These are phyloP conservation scores for Emericellopsis cladophorae DNA, from an alignment of 2,329 filamentous ascomycete genomes.

Conservation along the genomic window DNA sequence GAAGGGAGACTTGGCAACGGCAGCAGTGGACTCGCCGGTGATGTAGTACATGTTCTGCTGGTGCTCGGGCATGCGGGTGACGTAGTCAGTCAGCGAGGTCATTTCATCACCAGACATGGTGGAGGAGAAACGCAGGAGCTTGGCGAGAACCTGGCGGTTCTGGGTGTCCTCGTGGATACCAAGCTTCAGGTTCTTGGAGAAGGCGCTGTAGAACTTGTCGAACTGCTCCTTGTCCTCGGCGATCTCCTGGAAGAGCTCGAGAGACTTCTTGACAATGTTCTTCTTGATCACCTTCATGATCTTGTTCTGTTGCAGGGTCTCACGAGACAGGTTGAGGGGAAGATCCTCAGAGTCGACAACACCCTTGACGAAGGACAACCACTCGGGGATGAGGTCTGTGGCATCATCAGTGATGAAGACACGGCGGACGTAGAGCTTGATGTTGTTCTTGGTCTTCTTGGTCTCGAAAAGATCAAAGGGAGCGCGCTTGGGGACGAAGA, in stretches of 20 bases:
- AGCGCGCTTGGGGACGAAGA: slow-evolving; percentile 98
- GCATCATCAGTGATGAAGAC: slow-evolving; percentile 99
- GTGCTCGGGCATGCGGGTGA: slow-evolving; percentile 99
- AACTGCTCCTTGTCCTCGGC: slow-evolving; percentile 99
- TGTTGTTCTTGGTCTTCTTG: slow-evolving; percentile 99
- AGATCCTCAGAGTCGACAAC: slow-evolving; percentile 99
- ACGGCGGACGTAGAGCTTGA: slow-evolving; percentile 99
- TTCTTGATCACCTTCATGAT: slow-evolving; percentile 99
- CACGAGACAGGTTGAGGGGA: slow-evolving; percentile 97
- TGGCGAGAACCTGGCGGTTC: slow-evolving; percentile 86
- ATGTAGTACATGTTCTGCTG: slow-evolving; percentile 99
- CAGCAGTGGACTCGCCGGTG: slow-evolving; percentile 98
- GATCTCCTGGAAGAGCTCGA: slow-evolving; percentile 98
- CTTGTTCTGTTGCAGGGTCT: slow-evolving; percentile 99
- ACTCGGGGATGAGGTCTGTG: slow-evolving; percentile 97
- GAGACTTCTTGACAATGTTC: slow-evolving; percentile 99
- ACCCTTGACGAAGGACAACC: slow-evolving; percentile 99
- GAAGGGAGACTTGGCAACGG: slow-evolving; percentile 96
- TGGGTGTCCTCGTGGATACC: slow-evolving; percentile 99
- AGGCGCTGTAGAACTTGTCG: slow-evolving; percentile 99
- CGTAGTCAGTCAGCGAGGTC: slow-evolving; percentile 92
- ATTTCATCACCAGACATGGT: slow-evolving; percentile 96
- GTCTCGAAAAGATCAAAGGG: slow-evolving; percentile 99
- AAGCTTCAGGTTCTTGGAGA: slow-evolving; percentile 99
- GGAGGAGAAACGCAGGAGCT: slow-evolving; percentile 97